Evolutionary conservation across 164 flowering plant species (phyloP).

Genomic region (Sedum album): DNA sequence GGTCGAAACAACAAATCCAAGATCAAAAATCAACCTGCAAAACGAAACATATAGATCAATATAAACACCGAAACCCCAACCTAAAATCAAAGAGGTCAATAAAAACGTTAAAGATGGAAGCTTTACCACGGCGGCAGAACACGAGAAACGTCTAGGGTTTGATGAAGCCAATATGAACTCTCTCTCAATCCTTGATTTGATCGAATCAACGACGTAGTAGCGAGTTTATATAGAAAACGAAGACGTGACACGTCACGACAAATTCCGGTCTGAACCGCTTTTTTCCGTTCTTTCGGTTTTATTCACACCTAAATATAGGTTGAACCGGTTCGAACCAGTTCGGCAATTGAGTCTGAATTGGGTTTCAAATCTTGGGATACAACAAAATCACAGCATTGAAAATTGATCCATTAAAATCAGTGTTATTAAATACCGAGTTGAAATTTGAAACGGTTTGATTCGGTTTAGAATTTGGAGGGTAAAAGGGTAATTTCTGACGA

Average conservation of each 20-base stretch:
- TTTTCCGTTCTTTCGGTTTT: neutral
- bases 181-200: neutral
- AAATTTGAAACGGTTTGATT: neutral
- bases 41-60: neutral
- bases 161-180: neutral
- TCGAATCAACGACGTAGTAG: neutral
- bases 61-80: neutral
- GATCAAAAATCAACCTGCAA: too few species aligned
- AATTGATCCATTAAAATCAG: too few species aligned
- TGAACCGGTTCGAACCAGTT: too few species aligned
- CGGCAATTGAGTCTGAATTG: too few species aligned
- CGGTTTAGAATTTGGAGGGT: neutral
- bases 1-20: neutral
- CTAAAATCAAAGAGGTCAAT: neutral
- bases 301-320: neutral
- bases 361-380: too few species aligned
- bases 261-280: too few species aligned
- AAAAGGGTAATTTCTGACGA: neutral
- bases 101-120: neutral
- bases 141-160: conserved; percentile 1
- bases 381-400: too few species aligned
- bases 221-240: neutral
- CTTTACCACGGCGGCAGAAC: neutral
- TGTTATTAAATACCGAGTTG: too few species aligned
- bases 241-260: too few species aligned